Base-by-base conservation (phyloP, 805 yeast species). In the Wickerhamomyces alni region DNA sequence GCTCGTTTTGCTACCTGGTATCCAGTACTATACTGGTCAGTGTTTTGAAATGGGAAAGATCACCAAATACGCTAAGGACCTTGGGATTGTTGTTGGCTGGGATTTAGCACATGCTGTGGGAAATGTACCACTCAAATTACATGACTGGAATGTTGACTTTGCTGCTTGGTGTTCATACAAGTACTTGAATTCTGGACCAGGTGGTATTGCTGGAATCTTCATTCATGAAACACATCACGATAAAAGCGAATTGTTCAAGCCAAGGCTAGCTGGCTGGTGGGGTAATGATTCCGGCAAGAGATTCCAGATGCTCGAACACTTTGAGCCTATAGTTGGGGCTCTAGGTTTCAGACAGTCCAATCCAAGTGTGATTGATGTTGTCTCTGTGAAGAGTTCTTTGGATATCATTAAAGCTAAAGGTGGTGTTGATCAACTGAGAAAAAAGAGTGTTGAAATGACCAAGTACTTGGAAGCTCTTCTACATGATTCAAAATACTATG, bases 231-330 rank as follows among this genome's bases (percentile, higher is more conserved):
- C 77, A 46, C 70, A 61, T 44, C 63, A 52, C 19, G 46, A 66
- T 12, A 44, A 43, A 13, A 51, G 52, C 10, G 52, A 57, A 22
- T 48, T 54, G 17, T 69, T 66, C 50, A 50, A 69, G 29, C 85
- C 95, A 1, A 67, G 97, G 44, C 65, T 87, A 37, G 95, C 96
- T 0, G 98, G 98, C 1, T 89, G 98, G 98, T 89, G 97, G 96
- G 97, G 96, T 1, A 89, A 87, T 55, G 78, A 82, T 49, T 66
- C 81, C 0, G 50, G 52, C 2, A 76, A 76, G 27, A 64, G 98
- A 45, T 89, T 89, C 60, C 69, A 78, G 51, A 89, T 89, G 98
- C 54, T 73, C 41, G 89, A 82, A 53, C 51, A 67, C 22, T 89
- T 87, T 51, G 81, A 80, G 39, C 95, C 96, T 1, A 83, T 85